Evolutionary conservation across 2,329 filamentous ascomycete species (phyloP).

Genomic region (Colletotrichum camelliae): DNA sequence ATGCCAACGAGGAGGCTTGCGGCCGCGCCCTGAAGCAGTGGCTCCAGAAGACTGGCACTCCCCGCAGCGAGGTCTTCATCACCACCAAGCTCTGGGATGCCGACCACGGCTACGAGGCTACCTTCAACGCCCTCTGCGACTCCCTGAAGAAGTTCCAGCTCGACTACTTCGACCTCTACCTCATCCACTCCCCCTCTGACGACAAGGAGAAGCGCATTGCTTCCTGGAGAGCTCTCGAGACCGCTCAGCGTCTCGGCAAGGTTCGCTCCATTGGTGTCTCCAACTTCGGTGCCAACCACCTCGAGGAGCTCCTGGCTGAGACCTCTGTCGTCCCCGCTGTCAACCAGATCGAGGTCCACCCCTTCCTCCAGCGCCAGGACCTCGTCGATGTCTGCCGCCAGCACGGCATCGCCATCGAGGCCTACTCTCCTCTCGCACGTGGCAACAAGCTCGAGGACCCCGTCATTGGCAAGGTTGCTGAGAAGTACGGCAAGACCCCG

Average conservation of each 20-base stretch:
- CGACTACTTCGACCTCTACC: slow-evolving; percentile 58
- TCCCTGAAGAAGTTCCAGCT: slow-evolving; percentile 50
- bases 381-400: slow-evolving; percentile 63
- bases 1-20: slow-evolving; percentile 55
- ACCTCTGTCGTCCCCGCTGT: slow-evolving; percentile 54
- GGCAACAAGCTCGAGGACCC: slow-evolving; percentile 56
- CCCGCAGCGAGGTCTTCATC: slow-evolving; percentile 39
- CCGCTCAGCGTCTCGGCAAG: slow-evolving; percentile 38
- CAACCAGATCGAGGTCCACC: slow-evolving; percentile 68
- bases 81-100: slow-evolving; percentile 45
- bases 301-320: slow-evolving; percentile 40
- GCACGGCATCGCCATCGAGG: slow-evolving; percentile 65
- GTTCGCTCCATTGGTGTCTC: slow-evolving; percentile 50
- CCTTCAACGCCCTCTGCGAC: slow-evolving; percentile 42
- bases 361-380: slow-evolving; percentile 58
- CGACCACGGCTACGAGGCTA: slow-evolving; percentile 31
- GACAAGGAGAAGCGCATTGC: slow-evolving; percentile 70
- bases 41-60: slow-evolving; percentile 32
- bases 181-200: slow-evolving; percentile 67
- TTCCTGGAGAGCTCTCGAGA: slow-evolving; percentile 29
- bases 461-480: slow-evolving; percentile 57
- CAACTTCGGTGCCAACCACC: slow-evolving; percentile 37
- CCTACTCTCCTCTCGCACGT: slow-evolving; percentile 52
- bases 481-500: slow-evolving; percentile 60
- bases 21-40: slow-evolving; percentile 41